Evolutionary conservation across 1,284 basidiomycete genomes (phyloP).

Genomic region (Vanrija humicola): DNA sequence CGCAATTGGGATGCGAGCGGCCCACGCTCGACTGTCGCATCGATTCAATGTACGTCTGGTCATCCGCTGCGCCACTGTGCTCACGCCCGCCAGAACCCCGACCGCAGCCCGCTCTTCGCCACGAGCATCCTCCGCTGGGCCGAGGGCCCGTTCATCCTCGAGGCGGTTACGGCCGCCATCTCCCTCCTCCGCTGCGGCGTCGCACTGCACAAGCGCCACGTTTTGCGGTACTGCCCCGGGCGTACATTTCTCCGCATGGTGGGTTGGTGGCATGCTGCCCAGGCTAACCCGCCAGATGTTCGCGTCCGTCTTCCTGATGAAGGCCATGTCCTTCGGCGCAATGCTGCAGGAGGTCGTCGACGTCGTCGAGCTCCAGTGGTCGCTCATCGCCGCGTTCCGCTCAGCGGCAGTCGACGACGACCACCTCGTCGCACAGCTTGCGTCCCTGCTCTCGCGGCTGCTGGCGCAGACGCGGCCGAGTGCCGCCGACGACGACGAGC

Average conservation of each 20-base stretch:
- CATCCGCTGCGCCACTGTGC: no score
- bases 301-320: slow-evolving; percentile 10
- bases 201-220: not conserved
- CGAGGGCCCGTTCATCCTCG: slow-evolving; percentile 7
- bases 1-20: slow-evolving; percentile 20
- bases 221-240: slow-evolving; percentile 4
- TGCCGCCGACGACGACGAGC: not conserved
- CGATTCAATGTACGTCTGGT: not conserved
- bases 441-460: slow-evolving; percentile 4
- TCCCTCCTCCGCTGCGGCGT: slow-evolving; percentile 1
- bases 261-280: not conserved
- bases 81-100: not conserved
- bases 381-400: slow-evolving; percentile 2
- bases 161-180: slow-evolving; percentile 2
- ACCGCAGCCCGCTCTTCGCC: not conserved
- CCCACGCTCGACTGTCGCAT: slow-evolving; percentile 4
- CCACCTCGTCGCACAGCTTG: slow-evolving; percentile 2
- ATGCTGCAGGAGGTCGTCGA: slow-evolving; percentile 1
- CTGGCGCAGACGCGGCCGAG: not conserved
- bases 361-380: slow-evolving; percentile 3
- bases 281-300: slow-evolving; percentile 7
- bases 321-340: slow-evolving; percentile 6
- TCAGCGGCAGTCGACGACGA: slow-evolving; percentile 7
- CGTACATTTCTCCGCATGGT: slow-evolving; percentile 8
- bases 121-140: slow-evolving; percentile 1